A percentile compares a stretch with the other conserved stretches of the same genome.
These are phyloP conservation scores for Cercospora zeina DNA, from an alignment of 2,329 filamentous ascomycete species.

Conservation along the genomic window DNA sequence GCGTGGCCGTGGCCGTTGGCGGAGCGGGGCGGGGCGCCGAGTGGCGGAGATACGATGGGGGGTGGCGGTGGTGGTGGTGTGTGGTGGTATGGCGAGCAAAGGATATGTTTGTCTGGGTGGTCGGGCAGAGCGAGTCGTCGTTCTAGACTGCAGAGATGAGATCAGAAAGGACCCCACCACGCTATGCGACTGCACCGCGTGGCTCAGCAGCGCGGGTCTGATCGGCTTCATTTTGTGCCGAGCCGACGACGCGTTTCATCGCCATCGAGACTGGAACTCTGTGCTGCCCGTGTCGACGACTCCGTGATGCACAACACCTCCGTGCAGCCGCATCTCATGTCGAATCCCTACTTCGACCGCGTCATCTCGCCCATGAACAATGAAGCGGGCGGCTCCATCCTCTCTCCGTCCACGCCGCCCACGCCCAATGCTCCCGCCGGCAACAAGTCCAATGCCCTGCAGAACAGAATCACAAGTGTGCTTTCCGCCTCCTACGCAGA, in stretches of 20 bases:
- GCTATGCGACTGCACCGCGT: background rate
- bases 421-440: slow-evolving; percentile 3
- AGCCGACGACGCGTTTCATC: background rate
- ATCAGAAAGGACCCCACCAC: background rate
- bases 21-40: background rate
- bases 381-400: slow-evolving; percentile 13
- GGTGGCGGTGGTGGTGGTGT: too few species aligned
- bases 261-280: background rate
- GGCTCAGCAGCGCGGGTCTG: background rate
- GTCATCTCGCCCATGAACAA: slow-evolving; percentile 25
- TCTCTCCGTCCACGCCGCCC: slow-evolving; percentile 27
- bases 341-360: slow-evolving; percentile 33
- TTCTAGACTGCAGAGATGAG: background rate
- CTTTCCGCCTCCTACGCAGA: slow-evolving; percentile 92
- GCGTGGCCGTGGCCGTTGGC: background rate
- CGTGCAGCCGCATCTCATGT: slow-evolving; percentile 23
- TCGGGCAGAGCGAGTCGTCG: background rate
- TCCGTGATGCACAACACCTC: too few species aligned
- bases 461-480: slow-evolving; percentile 78
- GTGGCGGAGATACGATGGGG: background rate
- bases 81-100: background rate
- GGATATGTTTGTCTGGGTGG: background rate
- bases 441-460: slow-evolving; percentile 64
- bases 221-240: background rate
- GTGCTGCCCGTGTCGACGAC: too few species aligned